A percentile compares a stretch with the other conserved stretches of the same genome.
Conservation (phyloP, 148 eudicot genomes). For the Vaccinium darrowii region DNA sequence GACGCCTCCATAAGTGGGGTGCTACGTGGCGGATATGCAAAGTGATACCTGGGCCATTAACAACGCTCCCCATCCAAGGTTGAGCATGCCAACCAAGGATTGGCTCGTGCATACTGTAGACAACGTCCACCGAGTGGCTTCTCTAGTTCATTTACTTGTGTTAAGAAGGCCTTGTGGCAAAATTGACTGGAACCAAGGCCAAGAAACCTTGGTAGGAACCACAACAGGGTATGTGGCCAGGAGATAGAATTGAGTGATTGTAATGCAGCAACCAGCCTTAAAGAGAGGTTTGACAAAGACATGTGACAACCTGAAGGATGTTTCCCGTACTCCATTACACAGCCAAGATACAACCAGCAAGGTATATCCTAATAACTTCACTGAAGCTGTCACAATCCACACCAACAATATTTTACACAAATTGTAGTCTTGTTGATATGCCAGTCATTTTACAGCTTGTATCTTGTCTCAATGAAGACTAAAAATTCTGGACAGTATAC, state of each 20-base stretch:
- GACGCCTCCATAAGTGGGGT: neutral
- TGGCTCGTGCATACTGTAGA: neutral
- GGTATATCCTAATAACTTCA: neutral
- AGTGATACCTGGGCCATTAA: neutral
- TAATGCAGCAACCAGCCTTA: neutral
- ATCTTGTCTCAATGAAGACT: neutral
- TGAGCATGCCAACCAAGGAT: neutral
- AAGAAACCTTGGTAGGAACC: neutral
- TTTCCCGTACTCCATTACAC: neutral
- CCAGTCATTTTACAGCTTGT: neutral
- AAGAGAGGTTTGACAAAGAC: constrained; percentile 3
- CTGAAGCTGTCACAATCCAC: neutral
- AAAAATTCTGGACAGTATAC: neutral
- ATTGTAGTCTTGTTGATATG: neutral
- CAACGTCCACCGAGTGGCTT: neutral
- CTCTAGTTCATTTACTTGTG: neutral
- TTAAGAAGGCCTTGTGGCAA: neutral
- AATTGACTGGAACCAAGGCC: neutral
- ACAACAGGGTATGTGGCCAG: neutral
- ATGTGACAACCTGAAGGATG: neutral
- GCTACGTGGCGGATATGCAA: neutral
- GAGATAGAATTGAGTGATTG: neutral
- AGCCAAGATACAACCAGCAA: neutral
- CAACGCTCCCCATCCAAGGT: neutral
- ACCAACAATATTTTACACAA: neutral